Evolutionary conservation across 2,329 filamentous ascomycete genomes (phyloP).

Genomic region (Fusarium napiforme): DNA sequence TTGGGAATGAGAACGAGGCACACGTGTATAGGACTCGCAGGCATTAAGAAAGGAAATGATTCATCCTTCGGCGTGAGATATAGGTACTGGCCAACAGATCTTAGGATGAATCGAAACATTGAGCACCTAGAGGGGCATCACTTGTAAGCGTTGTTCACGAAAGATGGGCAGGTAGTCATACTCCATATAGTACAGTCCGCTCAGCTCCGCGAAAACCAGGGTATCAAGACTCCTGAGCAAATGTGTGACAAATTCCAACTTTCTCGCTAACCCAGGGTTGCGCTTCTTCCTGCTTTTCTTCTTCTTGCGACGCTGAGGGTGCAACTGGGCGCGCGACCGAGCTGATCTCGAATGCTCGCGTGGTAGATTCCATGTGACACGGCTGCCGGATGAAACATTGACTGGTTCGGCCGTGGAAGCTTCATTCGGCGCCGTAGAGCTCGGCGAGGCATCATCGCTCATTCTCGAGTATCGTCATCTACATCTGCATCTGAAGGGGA

Average conservation of each 20-base stretch:
- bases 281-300: slow-evolving; percentile 52
- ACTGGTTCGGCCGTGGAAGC: slow-evolving; percentile 31
- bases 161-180: slow-evolving; percentile 47
- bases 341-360: slow-evolving; percentile 23
- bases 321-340: slow-evolving; percentile 38
- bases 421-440: slow-evolving; percentile 51
- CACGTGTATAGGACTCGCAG: slow-evolving; percentile 67
- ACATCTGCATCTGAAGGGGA: slow-evolving; percentile 40
- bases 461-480: slow-evolving; percentile 57
- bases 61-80: slow-evolving; percentile 73
- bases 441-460: slow-evolving; percentile 62
- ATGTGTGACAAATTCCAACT: slow-evolving; percentile 69
- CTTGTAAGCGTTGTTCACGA: slow-evolving; percentile 23
- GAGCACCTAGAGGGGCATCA: slow-evolving; percentile 63
- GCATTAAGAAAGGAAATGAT: slow-evolving; percentile 64
- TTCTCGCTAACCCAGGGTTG: slow-evolving; percentile 62
- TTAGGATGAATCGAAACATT: slow-evolving; percentile 69
- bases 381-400: slow-evolving; percentile 26
- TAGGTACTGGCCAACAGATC: slow-evolving; percentile 68
- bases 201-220: slow-evolving; percentile 72
- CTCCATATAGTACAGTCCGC: slow-evolving; percentile 77
- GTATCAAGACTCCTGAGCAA: slow-evolving; percentile 71
- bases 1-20: slow-evolving; percentile 69
- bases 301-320: slow-evolving; percentile 50
- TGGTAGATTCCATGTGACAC: slow-evolving; percentile 32